A percentile compares a stretch with the other conserved stretches of the same genome.
These are phyloP conservation scores for Pisolithus thermaeus DNA, from an alignment of 1,284 basidiomycete species.

Conservation along the genomic window DNA sequence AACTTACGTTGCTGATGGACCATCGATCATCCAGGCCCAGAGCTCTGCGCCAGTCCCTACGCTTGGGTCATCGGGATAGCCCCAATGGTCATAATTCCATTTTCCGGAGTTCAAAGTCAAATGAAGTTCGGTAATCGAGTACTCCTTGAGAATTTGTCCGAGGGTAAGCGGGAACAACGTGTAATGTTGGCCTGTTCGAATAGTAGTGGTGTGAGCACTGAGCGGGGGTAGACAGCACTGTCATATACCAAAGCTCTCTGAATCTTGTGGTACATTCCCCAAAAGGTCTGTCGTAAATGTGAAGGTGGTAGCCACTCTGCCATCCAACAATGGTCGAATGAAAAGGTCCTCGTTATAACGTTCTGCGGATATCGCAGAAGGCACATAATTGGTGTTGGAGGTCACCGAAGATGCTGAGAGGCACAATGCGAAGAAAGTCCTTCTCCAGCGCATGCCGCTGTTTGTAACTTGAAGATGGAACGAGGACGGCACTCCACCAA, in stretches of 20 bases:
- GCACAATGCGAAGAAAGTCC: slow-evolving; percentile 5
- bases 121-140: slow-evolving; percentile 82
- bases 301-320: slow-evolving; percentile 81
- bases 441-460: neutral
- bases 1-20: slow-evolving; percentile 45
- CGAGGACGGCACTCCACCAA: neutral
- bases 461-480: too few species aligned
- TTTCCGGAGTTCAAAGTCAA: slow-evolving; percentile 85
- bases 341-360: slow-evolving; percentile 66
- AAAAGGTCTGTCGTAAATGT: slow-evolving; percentile 68
- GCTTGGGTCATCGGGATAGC: slow-evolving; percentile 68
- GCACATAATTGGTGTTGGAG: neutral
- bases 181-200: slow-evolving; percentile 66
- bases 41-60: slow-evolving; percentile 86
- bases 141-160: slow-evolving; percentile 80
- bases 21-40: slow-evolving; percentile 82
- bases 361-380: slow-evolving; percentile 26
- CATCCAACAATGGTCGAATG: slow-evolving; percentile 76
- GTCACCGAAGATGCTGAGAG: slow-evolving; percentile 8
- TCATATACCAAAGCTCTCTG: slow-evolving; percentile 40
- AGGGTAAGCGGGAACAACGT: slow-evolving; percentile 80
- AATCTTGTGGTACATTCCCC: slow-evolving; percentile 41
- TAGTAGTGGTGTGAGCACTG: neutral
- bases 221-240: too few species aligned
- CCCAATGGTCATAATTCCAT: slow-evolving; percentile 89